A percentile compares a stretch with the other conserved stretches of the same genome.
phyloP scores from a whole-genome alignment of 768 basidiomycete genomes.

The Coprinopsis cinerea region DNA sequence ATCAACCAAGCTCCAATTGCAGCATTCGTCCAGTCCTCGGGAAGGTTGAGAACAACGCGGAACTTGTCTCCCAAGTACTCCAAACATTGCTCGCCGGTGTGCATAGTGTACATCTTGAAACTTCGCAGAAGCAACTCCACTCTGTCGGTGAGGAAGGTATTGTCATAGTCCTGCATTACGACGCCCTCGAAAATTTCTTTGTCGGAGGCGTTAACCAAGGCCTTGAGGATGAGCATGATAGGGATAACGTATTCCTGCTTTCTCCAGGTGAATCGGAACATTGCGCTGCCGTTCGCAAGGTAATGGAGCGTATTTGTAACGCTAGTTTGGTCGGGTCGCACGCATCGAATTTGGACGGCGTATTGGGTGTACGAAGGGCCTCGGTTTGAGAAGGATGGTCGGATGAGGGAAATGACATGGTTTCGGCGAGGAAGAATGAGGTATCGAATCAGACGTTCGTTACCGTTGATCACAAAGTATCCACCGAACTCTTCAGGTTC shows the following conservation, averaged over 20 bases:
- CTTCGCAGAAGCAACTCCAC: conserved; percentile 91
- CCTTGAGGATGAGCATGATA: conserved; percentile 94
- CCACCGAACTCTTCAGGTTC: conserved; percentile 99
- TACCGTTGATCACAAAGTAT: conserved; percentile 98
- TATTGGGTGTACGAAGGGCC: conserved; percentile 93
- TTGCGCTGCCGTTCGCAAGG: conserved; percentile 93
- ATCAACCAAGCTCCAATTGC: conserved; percentile 79
- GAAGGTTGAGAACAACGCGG: conserved; percentile 81
- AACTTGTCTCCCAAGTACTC: conserved; percentile 97
- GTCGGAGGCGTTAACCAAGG: conserved; percentile 85
- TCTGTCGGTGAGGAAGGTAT: conserved; percentile 96
- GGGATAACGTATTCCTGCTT: conserved; percentile 99
- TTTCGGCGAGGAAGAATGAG: conserved; percentile 94
- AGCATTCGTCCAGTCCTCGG: conserved; percentile 89
- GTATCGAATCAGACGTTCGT: conserved; percentile 97
- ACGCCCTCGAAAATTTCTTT: conserved; percentile 95
- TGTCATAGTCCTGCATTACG: conserved; percentile 94
- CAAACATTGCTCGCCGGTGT: conserved; percentile 86
- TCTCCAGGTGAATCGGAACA: conserved; percentile 92
- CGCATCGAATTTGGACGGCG: conserved; percentile 93
- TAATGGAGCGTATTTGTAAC: conserved; percentile 97
- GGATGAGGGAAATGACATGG: conserved; percentile 88
- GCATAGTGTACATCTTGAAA: conserved; percentile 88
- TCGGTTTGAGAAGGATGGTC: conserved; percentile 86
- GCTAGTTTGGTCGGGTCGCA: conserved; percentile 87